A percentile compares a stretch with the other conserved stretches of the same genome.
Evolutionary conservation across 441 rosid genomes (phyloP).

Genomic region (Adansonia gregorii): DNA sequence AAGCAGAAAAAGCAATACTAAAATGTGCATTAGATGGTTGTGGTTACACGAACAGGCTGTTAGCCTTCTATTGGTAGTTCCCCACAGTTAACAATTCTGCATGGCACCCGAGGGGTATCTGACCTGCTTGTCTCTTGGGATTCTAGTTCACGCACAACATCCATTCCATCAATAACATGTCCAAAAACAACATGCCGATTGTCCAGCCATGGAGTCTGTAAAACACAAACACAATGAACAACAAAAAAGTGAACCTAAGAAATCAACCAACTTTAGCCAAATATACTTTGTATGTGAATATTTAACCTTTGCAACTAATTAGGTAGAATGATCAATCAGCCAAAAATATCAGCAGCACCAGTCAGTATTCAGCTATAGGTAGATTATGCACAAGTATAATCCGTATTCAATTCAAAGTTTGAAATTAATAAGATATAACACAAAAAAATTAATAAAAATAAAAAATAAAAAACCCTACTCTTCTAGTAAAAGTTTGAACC

Average conservation of each 20-base stretch:
- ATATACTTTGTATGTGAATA: background rate
- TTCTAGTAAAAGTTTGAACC: background rate
- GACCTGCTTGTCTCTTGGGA: constrained; percentile 59
- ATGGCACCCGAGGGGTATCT: constrained; percentile 50
- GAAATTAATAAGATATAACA: background rate
- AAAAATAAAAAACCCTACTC: background rate
- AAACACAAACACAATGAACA: background rate
- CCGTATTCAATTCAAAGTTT: background rate
- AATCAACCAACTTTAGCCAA: background rate
- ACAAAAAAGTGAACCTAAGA: background rate
- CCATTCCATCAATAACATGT: constrained; percentile 63
- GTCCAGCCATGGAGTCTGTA: constrained; percentile 73
- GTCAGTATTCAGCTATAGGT: background rate
- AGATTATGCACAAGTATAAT: background rate
- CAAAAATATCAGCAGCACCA: background rate
- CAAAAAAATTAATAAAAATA: background rate
- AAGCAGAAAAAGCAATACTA: constrained; percentile 18
- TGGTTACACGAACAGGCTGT: constrained; percentile 22
- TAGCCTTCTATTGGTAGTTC: constrained; percentile 58
- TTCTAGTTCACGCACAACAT: constrained; percentile 56
- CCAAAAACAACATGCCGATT: constrained; percentile 74
- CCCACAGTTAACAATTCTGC: constrained; percentile 66
- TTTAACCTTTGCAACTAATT: background rate
- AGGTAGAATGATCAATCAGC: background rate
- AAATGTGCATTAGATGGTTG: background rate